A percentile compares a stretch with the other conserved stretches of the same genome.
Evolutionary conservation across 352 stramenopile genomes (phyloP).

Genomic region (Phytophthora multivora): DNA sequence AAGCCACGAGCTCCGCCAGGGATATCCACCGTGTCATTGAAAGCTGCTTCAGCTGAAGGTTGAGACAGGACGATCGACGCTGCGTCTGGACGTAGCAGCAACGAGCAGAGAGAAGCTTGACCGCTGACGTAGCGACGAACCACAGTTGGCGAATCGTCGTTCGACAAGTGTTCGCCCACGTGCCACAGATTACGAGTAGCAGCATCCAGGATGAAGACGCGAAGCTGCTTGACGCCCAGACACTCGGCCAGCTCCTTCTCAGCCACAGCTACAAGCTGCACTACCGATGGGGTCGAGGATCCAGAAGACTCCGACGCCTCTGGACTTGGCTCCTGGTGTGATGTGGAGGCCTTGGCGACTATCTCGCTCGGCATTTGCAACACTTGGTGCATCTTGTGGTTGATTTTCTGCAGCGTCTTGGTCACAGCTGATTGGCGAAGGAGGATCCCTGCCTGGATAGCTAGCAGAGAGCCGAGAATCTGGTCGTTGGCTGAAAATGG

Average conservation of each 20-base stretch:
- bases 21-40: conserved; percentile 79
- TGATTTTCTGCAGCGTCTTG: conserved; percentile 60
- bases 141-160: conserved; percentile 18
- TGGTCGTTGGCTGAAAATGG: conserved; percentile 78
- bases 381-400: conserved; percentile 64
- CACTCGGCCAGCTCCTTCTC: conserved; percentile 65
- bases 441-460: conserved; percentile 63
- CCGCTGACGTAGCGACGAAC: conserved; percentile 69
- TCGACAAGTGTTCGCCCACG: conserved; percentile 32
- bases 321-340: not conserved
- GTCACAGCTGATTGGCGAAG: conserved; percentile 54
- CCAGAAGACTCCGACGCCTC: conserved; percentile 1
- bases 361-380: conserved; percentile 53
- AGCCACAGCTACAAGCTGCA: conserved; percentile 57
- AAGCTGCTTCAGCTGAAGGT: conserved; percentile 52
- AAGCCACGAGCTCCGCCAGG: conserved; percentile 55
- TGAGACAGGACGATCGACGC: conserved; percentile 43
- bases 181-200: conserved; percentile 61
- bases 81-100: conserved; percentile 22
- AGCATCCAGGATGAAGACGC: conserved; percentile 64
- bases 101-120: conserved; percentile 60
- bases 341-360: conserved; percentile 29
- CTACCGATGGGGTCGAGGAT: conserved; percentile 26
- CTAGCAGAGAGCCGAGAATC: conserved; percentile 62
- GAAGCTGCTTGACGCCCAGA: conserved; percentile 67